A percentile compares a stretch with the other conserved stretches of the same genome.
phyloP scores from a whole-genome alignment of 164 flowering plant species.

The Litsea cubeba region DNA sequence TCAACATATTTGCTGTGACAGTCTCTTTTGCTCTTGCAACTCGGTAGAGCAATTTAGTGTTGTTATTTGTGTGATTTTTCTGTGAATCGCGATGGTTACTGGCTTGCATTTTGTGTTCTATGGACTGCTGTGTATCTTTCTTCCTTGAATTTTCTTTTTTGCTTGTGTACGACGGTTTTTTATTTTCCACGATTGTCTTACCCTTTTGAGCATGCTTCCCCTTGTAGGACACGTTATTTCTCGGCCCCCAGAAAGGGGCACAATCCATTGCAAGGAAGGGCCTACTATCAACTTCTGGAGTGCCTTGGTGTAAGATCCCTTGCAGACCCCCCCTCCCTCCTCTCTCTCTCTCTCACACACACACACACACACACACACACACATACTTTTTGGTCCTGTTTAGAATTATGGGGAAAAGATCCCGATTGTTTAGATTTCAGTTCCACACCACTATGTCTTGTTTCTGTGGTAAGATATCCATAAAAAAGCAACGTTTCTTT shows the following conservation, averaged over 20 bases:
- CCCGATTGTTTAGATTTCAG: too few relatives aligned
- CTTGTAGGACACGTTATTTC: constrained; percentile 86
- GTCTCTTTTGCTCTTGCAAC: background rate
- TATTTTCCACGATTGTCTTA: background rate
- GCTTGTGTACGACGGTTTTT: background rate
- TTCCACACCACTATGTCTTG: too few relatives aligned
- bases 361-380: background rate
- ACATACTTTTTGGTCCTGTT: background rate
- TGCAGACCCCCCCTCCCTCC: background rate
- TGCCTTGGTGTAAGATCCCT: constrained; percentile 81
- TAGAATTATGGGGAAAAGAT: too few relatives aligned
- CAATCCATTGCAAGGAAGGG: constrained; percentile 97
- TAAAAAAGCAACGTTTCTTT: too few relatives aligned
- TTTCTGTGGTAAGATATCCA: too few relatives aligned
- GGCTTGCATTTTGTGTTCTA: background rate
- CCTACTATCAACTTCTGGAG: constrained; percentile 93
- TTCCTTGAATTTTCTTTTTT: background rate
- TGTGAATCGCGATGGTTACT: background rate
- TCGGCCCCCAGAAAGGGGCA: constrained; percentile 90
- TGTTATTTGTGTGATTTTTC: background rate
- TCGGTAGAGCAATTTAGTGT: background rate
- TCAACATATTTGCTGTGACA: background rate
- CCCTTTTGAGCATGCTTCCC: constrained; percentile 9
- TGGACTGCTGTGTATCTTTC: background rate
- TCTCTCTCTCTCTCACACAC: too few relatives aligned